A percentile compares a stretch with the other conserved stretches of the same genome.
These are phyloP conservation scores for Russula vinacea DNA, from an alignment of 768 basidiomycete species.

Conservation along the genomic window DNA sequence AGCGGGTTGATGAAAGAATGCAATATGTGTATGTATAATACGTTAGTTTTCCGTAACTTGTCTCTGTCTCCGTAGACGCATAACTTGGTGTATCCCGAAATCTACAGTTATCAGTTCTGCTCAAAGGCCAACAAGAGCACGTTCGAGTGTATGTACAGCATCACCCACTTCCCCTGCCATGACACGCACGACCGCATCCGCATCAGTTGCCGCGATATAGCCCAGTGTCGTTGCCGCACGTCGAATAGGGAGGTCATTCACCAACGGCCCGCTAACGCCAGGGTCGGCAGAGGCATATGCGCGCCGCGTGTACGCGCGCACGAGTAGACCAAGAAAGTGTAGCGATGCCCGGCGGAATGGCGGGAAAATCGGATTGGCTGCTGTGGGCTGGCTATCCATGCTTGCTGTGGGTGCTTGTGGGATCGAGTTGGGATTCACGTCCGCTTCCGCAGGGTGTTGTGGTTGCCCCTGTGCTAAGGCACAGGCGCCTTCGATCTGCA, in stretches of 20 bases:
- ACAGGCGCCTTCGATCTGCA: conserved; percentile 59
- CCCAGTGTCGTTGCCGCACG: conserved; percentile 24
- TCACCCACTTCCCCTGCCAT: conserved; percentile 30
- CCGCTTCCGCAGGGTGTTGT: conserved; percentile 7
- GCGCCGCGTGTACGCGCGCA: conserved; percentile 56
- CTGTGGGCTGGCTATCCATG: conserved; percentile 59
- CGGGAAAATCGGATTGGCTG: conserved; percentile 63
- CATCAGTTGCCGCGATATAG: conserved; percentile 27
- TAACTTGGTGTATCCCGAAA: neutral
- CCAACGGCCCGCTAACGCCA: neutral
- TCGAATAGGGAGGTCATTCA: conserved; percentile 23
- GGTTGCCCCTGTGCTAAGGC: conserved; percentile 19
- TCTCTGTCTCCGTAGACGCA: neutral
- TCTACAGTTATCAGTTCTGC: neutral
- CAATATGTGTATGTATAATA: neutral
- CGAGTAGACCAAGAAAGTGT: conserved; percentile 70
- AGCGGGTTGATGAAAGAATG: neutral
- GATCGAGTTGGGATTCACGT: neutral
- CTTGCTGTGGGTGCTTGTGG: conserved; percentile 24
- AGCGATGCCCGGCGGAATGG: conserved; percentile 81
- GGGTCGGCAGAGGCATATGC: conserved; percentile 37
- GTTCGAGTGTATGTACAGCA: conserved; percentile 22
- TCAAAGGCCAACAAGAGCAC: conserved; percentile 20
- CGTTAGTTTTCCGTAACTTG: neutral
- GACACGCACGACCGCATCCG: conserved; percentile 24